These are phyloP conservation scores for Pueraria montana DNA, from an alignment of 306 rosid genomes.

Conservation along the genomic window DNA sequence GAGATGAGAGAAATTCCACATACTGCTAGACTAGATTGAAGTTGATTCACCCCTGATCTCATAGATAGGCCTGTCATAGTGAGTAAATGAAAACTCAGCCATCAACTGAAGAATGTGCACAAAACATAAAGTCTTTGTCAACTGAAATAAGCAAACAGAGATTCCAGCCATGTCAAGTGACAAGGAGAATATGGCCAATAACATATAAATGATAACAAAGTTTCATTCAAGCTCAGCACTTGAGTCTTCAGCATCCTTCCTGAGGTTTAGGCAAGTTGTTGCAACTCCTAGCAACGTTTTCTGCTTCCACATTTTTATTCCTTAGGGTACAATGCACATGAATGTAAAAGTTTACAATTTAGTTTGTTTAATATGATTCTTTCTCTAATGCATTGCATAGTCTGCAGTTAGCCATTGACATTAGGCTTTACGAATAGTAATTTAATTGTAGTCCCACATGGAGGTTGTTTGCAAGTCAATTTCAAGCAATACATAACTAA, in stretches of 20 bases:
- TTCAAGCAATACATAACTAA: neutral
- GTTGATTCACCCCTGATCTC: conserved; percentile 70
- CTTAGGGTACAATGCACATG: neutral
- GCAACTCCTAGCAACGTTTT: neutral
- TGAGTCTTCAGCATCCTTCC: too few species aligned
- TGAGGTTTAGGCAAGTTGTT: too few species aligned
- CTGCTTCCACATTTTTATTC: neutral
- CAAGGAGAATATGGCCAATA: neutral
- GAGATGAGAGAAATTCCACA: conserved; percentile 44
- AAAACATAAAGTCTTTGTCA: neutral
- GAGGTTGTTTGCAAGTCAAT: neutral
- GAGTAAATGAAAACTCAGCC: conserved; percentile 7
- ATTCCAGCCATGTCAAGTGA: neutral
- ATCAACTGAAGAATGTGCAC: conserved; percentile 9
- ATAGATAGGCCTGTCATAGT: conserved; percentile 68
- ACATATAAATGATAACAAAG: neutral
- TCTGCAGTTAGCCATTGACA: too few species aligned
- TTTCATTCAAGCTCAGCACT: too few species aligned
- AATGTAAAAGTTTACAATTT: neutral
- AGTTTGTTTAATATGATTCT: neutral
- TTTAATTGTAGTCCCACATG: neutral
- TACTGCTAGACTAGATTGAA: conserved; percentile 69
- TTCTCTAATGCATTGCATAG: neutral
- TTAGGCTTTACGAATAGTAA: neutral
- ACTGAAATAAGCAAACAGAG: neutral